Percentiles rank a stretch among this genome's conserved stretches.
Conservation (phyloP, 106 monocot genomes). For the Dactylorhiza incarnata region DNA sequence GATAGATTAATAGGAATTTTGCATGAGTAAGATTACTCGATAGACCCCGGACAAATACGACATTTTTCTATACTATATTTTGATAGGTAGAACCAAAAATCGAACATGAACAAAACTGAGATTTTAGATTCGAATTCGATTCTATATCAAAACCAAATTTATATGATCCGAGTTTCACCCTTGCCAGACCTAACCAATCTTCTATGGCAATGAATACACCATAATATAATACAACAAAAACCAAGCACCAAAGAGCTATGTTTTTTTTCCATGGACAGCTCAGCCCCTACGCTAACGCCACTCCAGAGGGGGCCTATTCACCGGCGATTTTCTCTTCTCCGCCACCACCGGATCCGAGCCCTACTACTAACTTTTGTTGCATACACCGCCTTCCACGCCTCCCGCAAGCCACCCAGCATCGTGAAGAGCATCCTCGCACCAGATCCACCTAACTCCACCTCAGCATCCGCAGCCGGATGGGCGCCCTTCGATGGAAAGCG, state of each 20-base stretch:
- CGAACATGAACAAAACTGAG: too few species aligned
- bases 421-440: constrained; percentile 67
- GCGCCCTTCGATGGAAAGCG: constrained; percentile 52
- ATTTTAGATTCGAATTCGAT: too few species aligned
- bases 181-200: too few species aligned
- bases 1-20: too few species aligned
- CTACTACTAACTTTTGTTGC: constrained; percentile 72
- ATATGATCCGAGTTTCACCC: too few species aligned
- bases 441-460: constrained; percentile 3
- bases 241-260: not conserved
- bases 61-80: too few species aligned
- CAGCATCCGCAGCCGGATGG: constrained; percentile 30
- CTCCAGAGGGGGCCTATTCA: too few species aligned
- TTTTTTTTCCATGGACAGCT: not conserved
- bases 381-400: constrained; percentile 90
- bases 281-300: not conserved
- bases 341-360: constrained; percentile 9
- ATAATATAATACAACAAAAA: not conserved
- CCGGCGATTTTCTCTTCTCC: not conserved
- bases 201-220: too few species aligned
- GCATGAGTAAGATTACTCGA: too few species aligned
- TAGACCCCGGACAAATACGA: too few species aligned
- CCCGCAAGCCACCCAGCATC: constrained; percentile 96
- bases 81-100: too few species aligned
- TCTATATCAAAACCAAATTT: too few species aligned